phyloP scores from a whole-genome alignment of 352 stramenopile genomes.

The Phytophthora multivora region DNA sequence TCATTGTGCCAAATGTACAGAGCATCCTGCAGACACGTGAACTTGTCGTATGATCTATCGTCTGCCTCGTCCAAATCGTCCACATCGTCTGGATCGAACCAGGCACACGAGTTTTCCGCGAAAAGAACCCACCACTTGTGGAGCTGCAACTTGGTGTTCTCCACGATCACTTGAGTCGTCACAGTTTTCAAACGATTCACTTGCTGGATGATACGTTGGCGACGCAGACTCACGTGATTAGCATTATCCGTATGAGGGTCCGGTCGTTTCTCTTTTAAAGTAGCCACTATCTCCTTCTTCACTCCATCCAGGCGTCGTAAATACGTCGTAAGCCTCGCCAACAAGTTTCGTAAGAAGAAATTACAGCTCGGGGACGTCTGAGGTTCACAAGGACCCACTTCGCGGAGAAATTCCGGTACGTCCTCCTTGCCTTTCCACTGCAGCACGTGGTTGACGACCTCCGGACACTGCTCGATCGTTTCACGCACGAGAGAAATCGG shows the following conservation, averaged over 20 bases:
- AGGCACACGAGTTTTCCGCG: constrained; percentile 59
- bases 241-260: constrained; percentile 5
- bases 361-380: constrained; percentile 15
- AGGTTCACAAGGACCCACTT: constrained; percentile 32
- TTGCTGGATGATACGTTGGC: constrained; percentile 37
- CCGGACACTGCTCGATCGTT: constrained; percentile 77
- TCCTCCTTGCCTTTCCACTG: constrained; percentile 77
- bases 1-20: constrained; percentile 75
- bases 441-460: constrained; percentile 79
- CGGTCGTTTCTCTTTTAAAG: constrained; percentile 26
- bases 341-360: constrained; percentile 38
- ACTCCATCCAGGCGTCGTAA: constrained; percentile 33
- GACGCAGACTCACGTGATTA: constrained; percentile 16
- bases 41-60: constrained; percentile 77
- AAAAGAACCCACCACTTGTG: constrained; percentile 84
- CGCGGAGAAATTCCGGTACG: constrained; percentile 49
- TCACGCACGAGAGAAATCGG: constrained; percentile 78
- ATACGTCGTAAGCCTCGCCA: constrained; percentile 28
- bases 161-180: constrained; percentile 46
- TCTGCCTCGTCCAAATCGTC: constrained; percentile 48
- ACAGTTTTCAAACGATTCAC: constrained; percentile 68
- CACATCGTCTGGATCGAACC: constrained; percentile 61
- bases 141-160: constrained; percentile 72
- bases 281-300: constrained; percentile 25
- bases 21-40: constrained; percentile 81